These are phyloP conservation scores for Alternaria tenuissima DNA, from an alignment of 2,329 filamentous ascomycete genomes.

Conservation along the genomic window DNA sequence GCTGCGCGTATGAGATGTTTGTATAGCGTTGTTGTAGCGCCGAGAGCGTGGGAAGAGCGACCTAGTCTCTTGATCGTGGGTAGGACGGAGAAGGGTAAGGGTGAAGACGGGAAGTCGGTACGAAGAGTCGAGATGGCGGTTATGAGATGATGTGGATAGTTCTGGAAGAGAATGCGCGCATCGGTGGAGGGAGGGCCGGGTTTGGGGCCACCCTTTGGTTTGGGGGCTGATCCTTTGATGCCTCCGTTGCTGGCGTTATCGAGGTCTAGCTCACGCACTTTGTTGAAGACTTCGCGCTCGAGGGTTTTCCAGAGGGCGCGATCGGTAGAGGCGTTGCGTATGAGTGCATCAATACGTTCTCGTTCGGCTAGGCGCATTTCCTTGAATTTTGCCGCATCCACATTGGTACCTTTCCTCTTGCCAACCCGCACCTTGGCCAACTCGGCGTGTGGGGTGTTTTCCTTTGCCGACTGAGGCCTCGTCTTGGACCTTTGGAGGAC, in stretches of 20 bases:
- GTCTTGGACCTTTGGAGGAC: conserved; percentile 12
- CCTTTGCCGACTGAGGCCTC: background rate
- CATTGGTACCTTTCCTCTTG: conserved; percentile 6
- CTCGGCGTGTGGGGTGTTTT: conserved; percentile 5
- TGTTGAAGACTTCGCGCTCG: conserved; percentile 71
- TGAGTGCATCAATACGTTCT: conserved; percentile 61
- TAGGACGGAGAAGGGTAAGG: conserved; percentile 67
- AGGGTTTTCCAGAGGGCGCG: conserved; percentile 72
- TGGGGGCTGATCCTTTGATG: background rate
- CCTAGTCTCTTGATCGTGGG: conserved; percentile 74
- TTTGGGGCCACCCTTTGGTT: conserved; percentile 4
- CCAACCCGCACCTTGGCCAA: conserved; percentile 18
- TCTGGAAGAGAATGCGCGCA: conserved; percentile 68
- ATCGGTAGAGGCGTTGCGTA: conserved; percentile 67
- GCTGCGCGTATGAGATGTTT: conserved; percentile 69
- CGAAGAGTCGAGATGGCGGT: conserved; percentile 66
- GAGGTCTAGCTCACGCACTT: conserved; percentile 66
- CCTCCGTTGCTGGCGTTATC: conserved; percentile 26
- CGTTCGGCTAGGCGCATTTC: conserved; percentile 53
- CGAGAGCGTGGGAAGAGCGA: conserved; percentile 74
- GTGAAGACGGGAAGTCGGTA: conserved; percentile 67
- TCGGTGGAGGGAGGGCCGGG: conserved; percentile 27
- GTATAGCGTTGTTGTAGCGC: conserved; percentile 74
- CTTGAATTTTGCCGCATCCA: conserved; percentile 24
- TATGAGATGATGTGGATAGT: conserved; percentile 70